Evolutionary conservation across 768 basidiomycete genomes (phyloP).

Genomic region (Suillus sp.): DNA sequence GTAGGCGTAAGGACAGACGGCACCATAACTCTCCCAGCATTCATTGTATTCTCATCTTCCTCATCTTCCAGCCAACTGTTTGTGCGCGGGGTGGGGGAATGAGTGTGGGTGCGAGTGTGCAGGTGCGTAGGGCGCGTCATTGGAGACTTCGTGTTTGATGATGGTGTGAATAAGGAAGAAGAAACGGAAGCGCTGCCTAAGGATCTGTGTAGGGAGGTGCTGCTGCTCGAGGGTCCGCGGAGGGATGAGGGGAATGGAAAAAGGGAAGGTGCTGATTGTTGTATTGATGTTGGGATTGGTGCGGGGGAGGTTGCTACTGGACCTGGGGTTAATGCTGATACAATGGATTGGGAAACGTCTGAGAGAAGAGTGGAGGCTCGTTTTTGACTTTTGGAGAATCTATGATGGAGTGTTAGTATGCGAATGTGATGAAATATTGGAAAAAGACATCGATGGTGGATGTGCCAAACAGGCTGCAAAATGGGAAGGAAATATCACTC

Average conservation of each 20-base stretch:
- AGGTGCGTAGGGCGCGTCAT: conserved; percentile 23
- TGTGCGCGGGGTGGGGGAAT: conserved; percentile 17
- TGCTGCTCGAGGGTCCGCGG: conserved; percentile 23
- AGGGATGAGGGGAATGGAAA: conserved; percentile 13
- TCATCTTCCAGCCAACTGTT: conserved; percentile 44
- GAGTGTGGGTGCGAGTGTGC: conserved; percentile 13
- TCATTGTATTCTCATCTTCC: conserved; percentile 30
- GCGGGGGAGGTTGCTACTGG: conserved; percentile 35
- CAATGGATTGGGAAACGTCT: conserved; percentile 62
- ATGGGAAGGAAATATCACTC: conserved; percentile 27
- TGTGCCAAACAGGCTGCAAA: not conserved
- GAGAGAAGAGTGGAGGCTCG: conserved; percentile 67
- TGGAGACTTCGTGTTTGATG: conserved; percentile 15
- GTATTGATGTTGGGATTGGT: not conserved
- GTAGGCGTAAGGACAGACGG: conserved; percentile 36
- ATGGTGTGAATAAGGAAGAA: conserved; percentile 15
- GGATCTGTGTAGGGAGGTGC: conserved; percentile 10
- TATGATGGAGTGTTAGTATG: conserved; percentile 25
- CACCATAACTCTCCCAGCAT: conserved; percentile 25
- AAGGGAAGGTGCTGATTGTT: conserved; percentile 18
- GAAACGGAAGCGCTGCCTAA: conserved; percentile 20
- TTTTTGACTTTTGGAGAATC: conserved; percentile 69
- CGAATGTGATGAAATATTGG: not conserved
- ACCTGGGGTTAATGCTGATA: conserved; percentile 46
- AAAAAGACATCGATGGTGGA: not conserved